Evolutionary conservation across 495 filamentous ascomycete genomes (phyloP), one percentile per base, ranked within the genome.

Genomic region (Lasiosphaeria hispida): DNA sequence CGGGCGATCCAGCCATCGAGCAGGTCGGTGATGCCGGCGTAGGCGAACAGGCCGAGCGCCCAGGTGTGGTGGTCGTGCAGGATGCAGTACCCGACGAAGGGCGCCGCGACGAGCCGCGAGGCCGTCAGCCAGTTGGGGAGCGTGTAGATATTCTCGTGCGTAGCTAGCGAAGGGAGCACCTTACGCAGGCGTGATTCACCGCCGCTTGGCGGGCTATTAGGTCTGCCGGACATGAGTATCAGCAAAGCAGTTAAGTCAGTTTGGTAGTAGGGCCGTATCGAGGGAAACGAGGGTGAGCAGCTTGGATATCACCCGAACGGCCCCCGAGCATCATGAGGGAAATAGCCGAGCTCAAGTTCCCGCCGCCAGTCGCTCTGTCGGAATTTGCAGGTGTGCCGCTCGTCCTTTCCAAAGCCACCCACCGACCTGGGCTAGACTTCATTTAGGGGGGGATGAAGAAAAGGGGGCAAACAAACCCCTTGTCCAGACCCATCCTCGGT

Each of bases 1-100:
- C 94, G 84, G 13, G 94, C 94, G 57, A 98, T 91, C 76, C 85
- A 96, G 39, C 94, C 94, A 72, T 98, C 94, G 2, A 96, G 78
- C 0, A 94, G 76, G 64, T 98, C 94, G 30, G 93, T 96, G 63
- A 95, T 80, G 40, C 91, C 93, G 17, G 94, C 94, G 69, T 96
- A 95, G 33, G 86, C 86, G 66, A 97, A 96, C 10, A 98, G 80
- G 13, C 83, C 83, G n/a, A 96, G 72, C 0, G 95, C 90, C 63
- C 81, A 82, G 41, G 79, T 75, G 69, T 94, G 87, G 40, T 92
- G 80, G 69, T 94, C 85, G 59, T 94, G 81, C 6, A 98, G 77
- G 55, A 98, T 84, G 10, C 95, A 83, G 72, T 96, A 97, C 45
- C 94, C 93, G 48, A 97, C 86, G 45, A 88, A 77, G 0, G 94